These are phyloP conservation scores for Abortiporus biennis DNA, from an alignment of 1,284 basidiomycete species.

Conservation along the genomic window DNA sequence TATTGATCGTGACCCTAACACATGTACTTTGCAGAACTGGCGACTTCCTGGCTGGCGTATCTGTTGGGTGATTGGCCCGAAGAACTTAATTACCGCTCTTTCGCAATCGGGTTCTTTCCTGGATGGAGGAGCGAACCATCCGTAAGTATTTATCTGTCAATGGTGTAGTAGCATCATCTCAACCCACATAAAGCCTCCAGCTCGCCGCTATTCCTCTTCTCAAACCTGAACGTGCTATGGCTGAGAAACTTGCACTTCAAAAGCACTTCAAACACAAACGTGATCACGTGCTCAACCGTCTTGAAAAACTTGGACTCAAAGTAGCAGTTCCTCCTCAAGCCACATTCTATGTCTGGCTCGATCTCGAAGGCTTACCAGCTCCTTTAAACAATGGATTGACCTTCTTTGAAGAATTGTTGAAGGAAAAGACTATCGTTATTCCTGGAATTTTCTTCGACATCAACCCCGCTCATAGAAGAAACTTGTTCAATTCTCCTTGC, in stretches of 20 bases:
- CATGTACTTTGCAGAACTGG: slow-evolving; percentile 72
- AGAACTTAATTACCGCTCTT: slow-evolving; percentile 79
- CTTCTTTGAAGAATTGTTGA: slow-evolving; percentile 93
- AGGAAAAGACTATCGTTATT: slow-evolving; percentile 86
- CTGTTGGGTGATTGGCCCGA: slow-evolving; percentile 97
- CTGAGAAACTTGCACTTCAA: slow-evolving; percentile 81
- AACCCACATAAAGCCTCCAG: slow-evolving; percentile 56
- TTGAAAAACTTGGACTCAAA: slow-evolving; percentile 71
- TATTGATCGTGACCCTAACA: too few relatives aligned
- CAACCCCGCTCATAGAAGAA: slow-evolving; percentile 77
- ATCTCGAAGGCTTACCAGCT: slow-evolving; percentile 68
- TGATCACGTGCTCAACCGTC: slow-evolving; percentile 82
- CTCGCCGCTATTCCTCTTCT: slow-evolving; percentile 80
- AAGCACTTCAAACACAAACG: slow-evolving; percentile 88
- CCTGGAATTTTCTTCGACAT: slow-evolving; percentile 91
- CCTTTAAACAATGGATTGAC: slow-evolving; percentile 88
- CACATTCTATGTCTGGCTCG: slow-evolving; percentile 92
- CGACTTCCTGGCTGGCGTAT: slow-evolving; percentile 90
- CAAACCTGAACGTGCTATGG: slow-evolving; percentile 58
- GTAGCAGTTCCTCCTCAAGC: slow-evolving; percentile 71
- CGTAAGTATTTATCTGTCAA: slow-evolving; percentile 41
- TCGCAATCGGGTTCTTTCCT: slow-evolving; percentile 87
- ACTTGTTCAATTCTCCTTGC: slow-evolving; percentile 89
- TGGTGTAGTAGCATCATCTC: slow-evolving; percentile 4
- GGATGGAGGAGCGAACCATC: slow-evolving; percentile 86